Base-by-base conservation (phyloP, 352 stramenopile species). In the Phytophthora ramorum region DNA sequence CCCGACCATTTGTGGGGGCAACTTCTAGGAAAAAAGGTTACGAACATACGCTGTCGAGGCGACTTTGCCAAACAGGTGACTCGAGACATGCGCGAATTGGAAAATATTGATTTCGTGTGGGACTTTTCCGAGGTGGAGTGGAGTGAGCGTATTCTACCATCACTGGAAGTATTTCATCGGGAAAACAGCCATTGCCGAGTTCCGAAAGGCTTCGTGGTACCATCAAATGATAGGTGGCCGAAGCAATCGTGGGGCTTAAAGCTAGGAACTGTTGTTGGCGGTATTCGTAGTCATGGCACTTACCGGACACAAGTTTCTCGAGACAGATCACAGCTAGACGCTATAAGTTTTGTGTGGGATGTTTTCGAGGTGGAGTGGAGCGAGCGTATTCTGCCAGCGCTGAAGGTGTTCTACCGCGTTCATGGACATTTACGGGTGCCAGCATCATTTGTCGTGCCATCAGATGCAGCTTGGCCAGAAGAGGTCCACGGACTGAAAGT, bases 381-480 rank as follows among this genome's bases (percentile, higher is more conserved):
- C 7, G 53, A 72, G 17, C 58, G 69, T 17, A 72, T 89, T 40
- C 22, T 87, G 10, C 75, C 73, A 24, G 53, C 75, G 16, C 44
- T 87, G 10, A 69, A 51, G 61, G 53, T 26, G 4, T 87, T 84
- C 44, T 68, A 73, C 0, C 20, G 52, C 9, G 4, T 76, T 5
- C 46, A 81, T 34, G 52, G 54, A 2, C 66, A 85, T 52, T 55
- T 60, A 1, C 22, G 51, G 0, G 46, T 89, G 6, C 58, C 69
- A 2, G 9, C 5, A 32, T 41, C 35, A 1, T 89, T 86, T 63
- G 70, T 81, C 1, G 71, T 90, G 0, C 78, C 78, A 2, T 22
- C 40, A 1, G 54, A 66, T 5, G 30, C 34, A 7, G 58, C 56
- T 12, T 89, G 80, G 80, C 73, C 78, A 3, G 19, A 45, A n/a